These are phyloP conservation scores for Saccharomycopsis lassenensis DNA, from an alignment of 805 yeast species.

Conservation along the genomic window DNA sequence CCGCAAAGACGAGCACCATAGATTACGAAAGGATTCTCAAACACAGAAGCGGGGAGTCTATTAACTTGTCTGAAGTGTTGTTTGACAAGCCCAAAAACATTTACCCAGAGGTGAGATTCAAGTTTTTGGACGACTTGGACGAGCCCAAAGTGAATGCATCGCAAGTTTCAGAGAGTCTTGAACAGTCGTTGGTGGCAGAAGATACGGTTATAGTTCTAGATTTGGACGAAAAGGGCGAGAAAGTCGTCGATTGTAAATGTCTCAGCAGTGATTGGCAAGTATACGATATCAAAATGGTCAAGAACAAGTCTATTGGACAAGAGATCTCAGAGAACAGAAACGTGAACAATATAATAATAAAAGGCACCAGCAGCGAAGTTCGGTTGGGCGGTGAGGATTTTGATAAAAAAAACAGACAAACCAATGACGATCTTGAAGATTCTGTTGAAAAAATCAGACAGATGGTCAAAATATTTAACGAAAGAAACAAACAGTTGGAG, in stretches of 20 bases:
- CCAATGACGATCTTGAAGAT: conserved; percentile 6
- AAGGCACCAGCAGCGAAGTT: conserved; percentile 6
- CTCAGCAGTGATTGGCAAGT: conserved; percentile 14
- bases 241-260: conserved; percentile 10
- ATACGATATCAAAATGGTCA: conserved; percentile 7
- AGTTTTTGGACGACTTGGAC: conserved; percentile 12
- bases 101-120: conserved; percentile 17
- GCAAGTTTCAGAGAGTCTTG: background rate
- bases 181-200: conserved; percentile 3
- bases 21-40: background rate
- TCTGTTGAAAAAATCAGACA: conserved; percentile 12
- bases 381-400: conserved; percentile 1
- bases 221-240: conserved; percentile 11
- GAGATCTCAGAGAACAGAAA: background rate
- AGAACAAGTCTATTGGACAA: too few species aligned
- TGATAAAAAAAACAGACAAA: background rate
- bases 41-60: background rate
- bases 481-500: conserved; percentile 16
- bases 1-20: background rate
- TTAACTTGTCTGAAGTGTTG: conserved; percentile 1
- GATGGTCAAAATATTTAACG: conserved; percentile 14
- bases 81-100: conserved; percentile 13
- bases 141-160: background rate
- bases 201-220: conserved; percentile 15
- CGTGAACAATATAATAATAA: conserved; percentile 7